Percentiles rank a stretch among this genome's conserved stretches.
These are phyloP conservation scores for Umbelopsis sp. DNA, from an alignment of 192 early-diverging fungal species.

Conservation along the genomic window DNA sequence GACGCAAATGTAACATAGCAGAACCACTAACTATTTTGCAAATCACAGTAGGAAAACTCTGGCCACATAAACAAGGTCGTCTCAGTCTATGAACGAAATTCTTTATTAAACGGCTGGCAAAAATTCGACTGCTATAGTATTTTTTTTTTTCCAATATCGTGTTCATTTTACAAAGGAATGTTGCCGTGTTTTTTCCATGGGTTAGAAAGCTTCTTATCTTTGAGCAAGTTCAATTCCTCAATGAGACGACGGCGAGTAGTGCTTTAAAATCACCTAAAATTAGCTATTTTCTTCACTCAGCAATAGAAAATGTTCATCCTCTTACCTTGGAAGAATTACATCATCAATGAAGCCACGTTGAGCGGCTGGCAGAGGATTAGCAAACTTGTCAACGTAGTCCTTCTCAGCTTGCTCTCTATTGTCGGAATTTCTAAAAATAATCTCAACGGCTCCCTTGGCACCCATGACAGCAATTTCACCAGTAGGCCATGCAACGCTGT, in stretches of 20 bases:
- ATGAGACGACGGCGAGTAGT: constrained; percentile 81
- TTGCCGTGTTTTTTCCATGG: constrained; percentile 96
- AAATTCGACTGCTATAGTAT: not conserved
- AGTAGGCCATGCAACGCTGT: constrained; percentile 92
- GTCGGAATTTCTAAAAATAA: constrained; percentile 81
- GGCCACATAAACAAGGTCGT: too few relatives aligned
- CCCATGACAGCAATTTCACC: constrained; percentile 99
- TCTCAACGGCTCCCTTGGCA: constrained; percentile 95
- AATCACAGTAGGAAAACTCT: too few relatives aligned
- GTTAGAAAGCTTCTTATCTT: constrained; percentile 71
- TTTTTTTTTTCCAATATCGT: not conserved
- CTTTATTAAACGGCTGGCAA: too few relatives aligned
- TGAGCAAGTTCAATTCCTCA: constrained; percentile 83
- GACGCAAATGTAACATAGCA: too few relatives aligned
- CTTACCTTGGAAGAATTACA: constrained; percentile 54
- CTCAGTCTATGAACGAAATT: too few relatives aligned
- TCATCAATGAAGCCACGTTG: constrained; percentile 87
- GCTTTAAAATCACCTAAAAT: constrained; percentile 16
- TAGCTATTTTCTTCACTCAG: not conserved
- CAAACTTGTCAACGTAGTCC: constrained; percentile 90
- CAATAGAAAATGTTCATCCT: not conserved
- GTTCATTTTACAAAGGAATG: constrained; percentile 75
- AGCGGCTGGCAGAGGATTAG: constrained; percentile 93
- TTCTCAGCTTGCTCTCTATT: constrained; percentile 70
- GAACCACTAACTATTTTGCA: too few relatives aligned